Base-by-base conservation (phyloP, 1,284 basidiomycete species). In the Caloboletus firmus region DNA sequence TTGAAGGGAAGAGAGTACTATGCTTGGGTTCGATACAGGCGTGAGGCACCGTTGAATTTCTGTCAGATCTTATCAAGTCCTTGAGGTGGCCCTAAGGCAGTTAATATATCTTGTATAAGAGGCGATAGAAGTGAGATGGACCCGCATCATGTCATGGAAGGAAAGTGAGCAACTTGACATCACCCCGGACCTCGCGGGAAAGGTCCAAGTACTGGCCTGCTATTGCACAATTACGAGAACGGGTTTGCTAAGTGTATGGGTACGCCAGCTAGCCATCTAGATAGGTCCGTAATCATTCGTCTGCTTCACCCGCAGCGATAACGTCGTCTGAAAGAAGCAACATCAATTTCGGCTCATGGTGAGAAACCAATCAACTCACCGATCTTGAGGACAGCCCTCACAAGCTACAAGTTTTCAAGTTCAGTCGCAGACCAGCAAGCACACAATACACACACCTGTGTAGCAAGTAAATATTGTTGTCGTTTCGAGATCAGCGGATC, bases 401-500 rank as follows among this genome's bases (percentile, higher is more conserved):
- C 68, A 35, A 70, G 59, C 67, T 72, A 42, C 49, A 35, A 36
- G 31, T 22, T 41, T 39, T n/a, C 49, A 45, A 15, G 11, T 28
- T 58, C 26, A 59, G 49, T 30, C 28, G 2, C 15, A 40, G 24
- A 28, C 12, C 17, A 37, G 24, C 9, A 30, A 15, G 18, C 10
- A 4, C 13, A 36, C 8, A 12, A 47, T 20, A 17, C 13, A 71
- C 80, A 48, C 59, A 95, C 89, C 82, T 99, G 96, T 35, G 95
- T 98, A n/a, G 97, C 96, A 45, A 99, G 78, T 57, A 98, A 77
- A 72, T 96, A 95, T 70, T 99, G 97, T 72, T 98, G 95, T 66
- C 96, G 82, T 79, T 99, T 99, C 42, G 93, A 95, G 69, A 99
- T 96, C 57, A 98, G 79, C 30, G 96, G 95, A 70, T 99, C 96